Evolutionary conservation across 2,329 filamentous ascomycete species (phyloP).

Genomic region (Pseudogymnoascus sp.): DNA sequence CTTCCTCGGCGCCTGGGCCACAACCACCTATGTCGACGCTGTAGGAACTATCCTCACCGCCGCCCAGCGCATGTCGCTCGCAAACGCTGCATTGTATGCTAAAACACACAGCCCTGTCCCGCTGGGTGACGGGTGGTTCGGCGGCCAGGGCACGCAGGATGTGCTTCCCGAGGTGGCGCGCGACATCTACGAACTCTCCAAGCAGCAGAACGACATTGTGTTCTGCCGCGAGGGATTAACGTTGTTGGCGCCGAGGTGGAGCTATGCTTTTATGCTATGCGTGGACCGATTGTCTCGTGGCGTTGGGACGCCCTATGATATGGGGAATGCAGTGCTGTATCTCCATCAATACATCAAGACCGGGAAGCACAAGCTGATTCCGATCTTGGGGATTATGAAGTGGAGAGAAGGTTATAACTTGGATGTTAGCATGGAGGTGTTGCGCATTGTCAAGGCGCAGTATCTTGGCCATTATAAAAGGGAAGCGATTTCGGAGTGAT

Average conservation of each 20-base stretch:
- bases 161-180: not conserved
- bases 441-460: not conserved
- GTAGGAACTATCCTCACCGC: not conserved
- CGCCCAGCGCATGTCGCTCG: not conserved
- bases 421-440: not conserved
- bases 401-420: not conserved
- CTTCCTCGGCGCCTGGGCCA: not conserved
- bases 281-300: not conserved
- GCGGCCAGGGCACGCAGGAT: not conserved
- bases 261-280: not conserved
- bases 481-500: constrained; percentile 1
- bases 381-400: not conserved
- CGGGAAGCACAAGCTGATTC: constrained; percentile 4
- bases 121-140: not conserved
- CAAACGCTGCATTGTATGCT: not conserved
- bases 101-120: not conserved
- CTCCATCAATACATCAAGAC: not conserved
- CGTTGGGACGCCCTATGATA: not conserved
- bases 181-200: not conserved
- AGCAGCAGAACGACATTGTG: not conserved
- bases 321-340: not conserved
- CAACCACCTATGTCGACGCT: not conserved
- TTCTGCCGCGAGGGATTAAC: not conserved
- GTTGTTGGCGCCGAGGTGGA: not conserved
- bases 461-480: not conserved